These are phyloP conservation scores for Diaporthe velutina DNA, from an alignment of 2,329 filamentous ascomycete species.

Conservation along the genomic window DNA sequence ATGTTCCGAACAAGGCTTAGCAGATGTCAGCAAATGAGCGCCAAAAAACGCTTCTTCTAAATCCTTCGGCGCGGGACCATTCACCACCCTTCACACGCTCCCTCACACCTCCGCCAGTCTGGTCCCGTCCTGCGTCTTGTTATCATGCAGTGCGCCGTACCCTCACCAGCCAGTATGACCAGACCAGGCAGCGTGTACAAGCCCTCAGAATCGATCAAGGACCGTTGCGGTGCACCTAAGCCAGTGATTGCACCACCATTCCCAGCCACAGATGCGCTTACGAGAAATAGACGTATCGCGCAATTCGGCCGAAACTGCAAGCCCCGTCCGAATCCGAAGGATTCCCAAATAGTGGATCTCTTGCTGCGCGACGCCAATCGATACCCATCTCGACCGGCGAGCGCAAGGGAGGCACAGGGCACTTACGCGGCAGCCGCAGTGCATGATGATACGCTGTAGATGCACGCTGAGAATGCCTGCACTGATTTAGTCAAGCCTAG, in stretches of 20 bases:
- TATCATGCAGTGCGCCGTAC: not conserved
- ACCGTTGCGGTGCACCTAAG: not conserved
- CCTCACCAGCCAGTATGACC: not conserved
- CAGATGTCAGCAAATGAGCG: conserved; percentile 16
- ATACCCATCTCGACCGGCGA: conserved; percentile 7
- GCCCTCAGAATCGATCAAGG: not conserved
- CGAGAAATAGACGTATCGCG: not conserved
- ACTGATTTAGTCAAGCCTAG: not conserved
- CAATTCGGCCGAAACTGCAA: not conserved
- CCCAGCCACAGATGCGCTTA: not conserved
- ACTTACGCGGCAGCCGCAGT: conserved; percentile 24
- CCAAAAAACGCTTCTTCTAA: conserved; percentile 21
- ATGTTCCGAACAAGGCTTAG: conserved; percentile 27
- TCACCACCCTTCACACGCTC: not conserved
- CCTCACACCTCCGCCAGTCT: not conserved
- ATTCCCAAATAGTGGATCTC: not conserved
- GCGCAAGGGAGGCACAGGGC: not conserved
- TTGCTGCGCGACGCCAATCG: conserved; percentile 3
- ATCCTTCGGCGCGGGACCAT: conserved; percentile 7
- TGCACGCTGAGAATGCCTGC: not conserved
- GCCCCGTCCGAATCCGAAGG: not conserved
- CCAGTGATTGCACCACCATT: not conserved
- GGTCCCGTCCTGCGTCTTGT: not conserved
- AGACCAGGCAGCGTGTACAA: no score
- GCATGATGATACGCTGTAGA: not conserved